Conservation (phyloP, 2,329 filamentous ascomycete species). For the Verticillium isaacii region DNA sequence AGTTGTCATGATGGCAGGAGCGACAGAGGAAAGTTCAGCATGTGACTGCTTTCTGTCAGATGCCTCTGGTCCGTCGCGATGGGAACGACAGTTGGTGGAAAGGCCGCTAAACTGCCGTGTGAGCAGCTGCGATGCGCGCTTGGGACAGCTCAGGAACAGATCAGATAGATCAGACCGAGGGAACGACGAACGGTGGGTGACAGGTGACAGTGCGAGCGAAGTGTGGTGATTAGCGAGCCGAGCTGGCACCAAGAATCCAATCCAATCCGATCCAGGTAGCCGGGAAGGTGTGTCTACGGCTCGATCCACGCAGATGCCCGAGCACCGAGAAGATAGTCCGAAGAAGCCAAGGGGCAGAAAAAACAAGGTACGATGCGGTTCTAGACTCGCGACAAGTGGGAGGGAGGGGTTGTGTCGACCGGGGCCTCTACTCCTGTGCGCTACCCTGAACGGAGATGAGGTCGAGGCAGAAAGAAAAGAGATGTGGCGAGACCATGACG, state of each 20-base stretch:
- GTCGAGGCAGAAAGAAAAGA: background rate
- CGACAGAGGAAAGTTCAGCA: background rate
- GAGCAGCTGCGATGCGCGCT: background rate
- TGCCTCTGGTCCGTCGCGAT: background rate
- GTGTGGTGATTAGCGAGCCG: background rate
- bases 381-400: background rate
- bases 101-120: background rate
- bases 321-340: background rate
- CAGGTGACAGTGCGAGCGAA: background rate
- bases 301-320: background rate
- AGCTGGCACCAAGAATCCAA: background rate
- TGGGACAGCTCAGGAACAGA: background rate
- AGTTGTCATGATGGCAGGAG: background rate
- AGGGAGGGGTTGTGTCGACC: background rate
- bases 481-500: background rate
- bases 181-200: background rate
- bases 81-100: background rate
- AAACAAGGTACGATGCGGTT: background rate
- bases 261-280: background rate
- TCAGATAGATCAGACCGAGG: background rate
- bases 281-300: background rate
- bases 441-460: background rate
- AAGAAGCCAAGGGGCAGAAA: background rate
- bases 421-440: background rate
- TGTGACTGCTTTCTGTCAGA: background rate